Base-by-base conservation (phyloP, 106 monocot species). In the Allium fistulosum region DNA sequence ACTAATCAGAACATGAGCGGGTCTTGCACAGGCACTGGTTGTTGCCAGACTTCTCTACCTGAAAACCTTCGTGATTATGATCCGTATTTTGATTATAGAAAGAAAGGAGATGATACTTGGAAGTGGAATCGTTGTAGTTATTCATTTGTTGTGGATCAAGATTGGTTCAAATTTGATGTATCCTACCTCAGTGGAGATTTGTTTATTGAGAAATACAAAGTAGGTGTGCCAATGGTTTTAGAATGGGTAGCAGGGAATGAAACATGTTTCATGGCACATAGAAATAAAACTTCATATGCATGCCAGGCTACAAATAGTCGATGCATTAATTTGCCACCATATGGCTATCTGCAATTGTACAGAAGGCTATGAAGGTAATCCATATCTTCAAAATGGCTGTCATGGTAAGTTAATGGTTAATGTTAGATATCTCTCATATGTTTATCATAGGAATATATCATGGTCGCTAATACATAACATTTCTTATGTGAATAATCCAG, bases 31-130 rank as follows among this genome's bases (percentile, higher is more conserved):
- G 85, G 90, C 26, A 76, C 72, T 12, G 85, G 89, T 11, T 85
- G 89, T 17, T 90, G 82, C 80, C 80, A 85, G 66, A 79, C 82
- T 4, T 5, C 60, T 26, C 80, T 90, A 8, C 80, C 80, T 7
- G 57, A 46, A 2, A 79, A 64, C 17, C 53, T 87, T 48, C 17
- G 48, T 14, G 77, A 59, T 58, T 72, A 72, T 58, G 0, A 51
- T 3, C 66, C 60, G n/a, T 3, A 10, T 0, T 70, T 83, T 16
- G 18, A 6, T 0, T 8, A 7, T 6, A 55, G 57, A 16, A 13
- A 51, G 13, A 69, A 63, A 67, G 55, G 46, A 27, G 67, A 58
- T 18, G 4, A 45, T 2, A 59, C 68, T 26, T 77, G 68, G 61
- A 48, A 45, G 10, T 71, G 71, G 46, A 80, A 58, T 47, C 72